These are phyloP conservation scores for Monosporascus sp. DNA, from an alignment of 2,329 filamentous ascomycete species.

Conservation along the genomic window DNA sequence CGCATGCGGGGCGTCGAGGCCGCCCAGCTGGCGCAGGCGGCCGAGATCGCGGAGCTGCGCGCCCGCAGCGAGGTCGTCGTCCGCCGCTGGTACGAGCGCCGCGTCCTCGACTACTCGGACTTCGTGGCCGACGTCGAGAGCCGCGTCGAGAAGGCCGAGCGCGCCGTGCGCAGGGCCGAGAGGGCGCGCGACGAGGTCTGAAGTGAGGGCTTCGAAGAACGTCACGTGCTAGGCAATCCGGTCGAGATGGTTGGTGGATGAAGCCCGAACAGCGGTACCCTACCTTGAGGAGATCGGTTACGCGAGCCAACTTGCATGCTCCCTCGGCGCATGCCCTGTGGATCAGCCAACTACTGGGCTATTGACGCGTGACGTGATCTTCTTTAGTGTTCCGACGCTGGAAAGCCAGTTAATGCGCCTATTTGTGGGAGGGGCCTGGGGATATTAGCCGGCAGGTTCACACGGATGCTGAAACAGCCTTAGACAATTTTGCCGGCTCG, in stretches of 20 bases:
- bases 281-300: too few relatives aligned
- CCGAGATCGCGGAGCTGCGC: conserved; percentile 58
- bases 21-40: conserved; percentile 55
- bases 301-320: too few relatives aligned
- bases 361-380: background rate
- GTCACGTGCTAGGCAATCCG: too few relatives aligned
- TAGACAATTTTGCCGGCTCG: too few relatives aligned
- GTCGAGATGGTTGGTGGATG: too few relatives aligned
- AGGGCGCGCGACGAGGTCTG: conserved; percentile 45
- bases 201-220: background rate
- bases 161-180: conserved; percentile 59
- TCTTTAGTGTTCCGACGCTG: too few relatives aligned
- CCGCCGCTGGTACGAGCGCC: conserved; percentile 68
- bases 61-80: conserved; percentile 57
- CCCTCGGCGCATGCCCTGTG: too few relatives aligned
- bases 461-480: background rate
- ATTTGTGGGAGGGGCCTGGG: background rate
- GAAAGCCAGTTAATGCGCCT: background rate
- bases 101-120: conserved; percentile 61
- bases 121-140: conserved; percentile 68
- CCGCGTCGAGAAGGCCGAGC: conserved; percentile 60
- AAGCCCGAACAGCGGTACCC: too few relatives aligned
- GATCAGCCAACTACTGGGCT: background rate
- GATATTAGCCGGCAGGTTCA: background rate
- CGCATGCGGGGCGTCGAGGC: conserved; percentile 57